These are phyloP conservation scores for Cyberlindnera maritima DNA, from an alignment of 805 yeast genomes.

Conservation along the genomic window DNA sequence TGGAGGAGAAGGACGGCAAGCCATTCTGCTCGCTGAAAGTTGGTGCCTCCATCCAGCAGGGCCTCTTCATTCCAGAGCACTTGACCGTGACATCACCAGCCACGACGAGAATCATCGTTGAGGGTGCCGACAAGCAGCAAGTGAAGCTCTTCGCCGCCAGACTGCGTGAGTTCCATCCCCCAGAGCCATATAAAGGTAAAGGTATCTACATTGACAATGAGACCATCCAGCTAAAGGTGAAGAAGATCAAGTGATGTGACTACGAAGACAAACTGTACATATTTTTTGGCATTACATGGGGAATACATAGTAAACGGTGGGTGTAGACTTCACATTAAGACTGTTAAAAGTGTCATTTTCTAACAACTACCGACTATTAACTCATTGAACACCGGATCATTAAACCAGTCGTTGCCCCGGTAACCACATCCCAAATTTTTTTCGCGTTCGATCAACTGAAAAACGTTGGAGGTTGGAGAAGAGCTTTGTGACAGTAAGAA, in stretches of 20 bases:
- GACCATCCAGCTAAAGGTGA: slow-evolving; percentile 84
- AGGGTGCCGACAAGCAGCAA: slow-evolving; percentile 85
- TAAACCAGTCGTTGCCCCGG: not conserved
- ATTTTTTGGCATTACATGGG: not conserved
- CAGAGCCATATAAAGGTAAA: slow-evolving; percentile 98
- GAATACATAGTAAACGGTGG: not conserved
- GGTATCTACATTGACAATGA: slow-evolving; percentile 93
- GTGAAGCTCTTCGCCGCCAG: slow-evolving; percentile 87
- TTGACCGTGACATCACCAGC: slow-evolving; percentile 73
- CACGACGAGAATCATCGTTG: slow-evolving; percentile 81
- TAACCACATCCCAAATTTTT: slow-evolving; percentile 1
- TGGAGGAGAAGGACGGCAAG: slow-evolving; percentile 52
- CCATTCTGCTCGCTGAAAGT: slow-evolving; percentile 73
- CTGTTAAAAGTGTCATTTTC: not conserved
- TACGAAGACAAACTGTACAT: slow-evolving; percentile 1
- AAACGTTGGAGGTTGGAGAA: not conserved
- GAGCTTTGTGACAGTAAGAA: not conserved
- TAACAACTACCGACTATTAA: too few species aligned
- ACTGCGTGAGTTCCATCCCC: slow-evolving; percentile 83
- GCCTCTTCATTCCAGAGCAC: slow-evolving; percentile 73
- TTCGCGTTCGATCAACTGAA: slow-evolving; percentile 5
- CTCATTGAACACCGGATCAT: not conserved
- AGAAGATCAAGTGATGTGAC: slow-evolving; percentile 77
- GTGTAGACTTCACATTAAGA: not conserved
- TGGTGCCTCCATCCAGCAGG: slow-evolving; percentile 82